A percentile compares a stretch with the other conserved stretches of the same genome.
Evolutionary conservation across 192 early-diverging fungal species (phyloP).

Genomic region (Entomortierella chlamydospora): DNA sequence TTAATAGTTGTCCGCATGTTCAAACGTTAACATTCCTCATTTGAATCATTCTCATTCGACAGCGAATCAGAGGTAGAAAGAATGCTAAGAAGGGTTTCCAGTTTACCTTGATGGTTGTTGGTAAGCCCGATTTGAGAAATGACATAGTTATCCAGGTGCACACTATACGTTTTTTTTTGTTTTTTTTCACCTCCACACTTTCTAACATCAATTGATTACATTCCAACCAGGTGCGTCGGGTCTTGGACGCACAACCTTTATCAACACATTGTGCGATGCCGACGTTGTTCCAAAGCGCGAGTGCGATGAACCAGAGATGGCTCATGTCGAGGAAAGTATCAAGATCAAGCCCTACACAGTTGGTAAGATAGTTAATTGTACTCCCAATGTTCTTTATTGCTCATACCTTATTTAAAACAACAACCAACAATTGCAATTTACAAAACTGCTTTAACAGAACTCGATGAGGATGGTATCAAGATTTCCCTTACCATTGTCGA

Average conservation of each 20-base stretch:
- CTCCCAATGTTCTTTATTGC: too few relatives aligned
- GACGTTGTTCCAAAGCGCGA: slow-evolving; percentile 76
- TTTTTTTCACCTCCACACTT: background rate
- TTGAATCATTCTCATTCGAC: background rate
- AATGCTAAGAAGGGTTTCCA: slow-evolving; percentile 96
- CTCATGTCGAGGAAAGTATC: slow-evolving; percentile 85
- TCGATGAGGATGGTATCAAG: slow-evolving; percentile 98
- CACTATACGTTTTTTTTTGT: background rate
- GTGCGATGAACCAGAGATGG: slow-evolving; percentile 75
- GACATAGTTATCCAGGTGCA: background rate
- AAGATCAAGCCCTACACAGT: slow-evolving; percentile 89
- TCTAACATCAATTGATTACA: too few relatives aligned
- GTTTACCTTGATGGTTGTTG: slow-evolving; percentile 97
- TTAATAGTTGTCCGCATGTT: too few relatives aligned
- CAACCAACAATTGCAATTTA: background rate
- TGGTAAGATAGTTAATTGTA: slow-evolving; percentile 55
- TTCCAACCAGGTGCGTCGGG: slow-evolving; percentile 83
- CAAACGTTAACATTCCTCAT: background rate
- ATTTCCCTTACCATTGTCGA: slow-evolving; percentile 98
- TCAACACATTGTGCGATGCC: slow-evolving; percentile 96
- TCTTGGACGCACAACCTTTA: slow-evolving; percentile 97
- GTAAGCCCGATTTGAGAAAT: slow-evolving; percentile 54
- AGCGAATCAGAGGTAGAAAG: slow-evolving; percentile 72
- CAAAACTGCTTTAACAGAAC: slow-evolving; percentile 65
- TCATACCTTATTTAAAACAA: too few relatives aligned